These are phyloP conservation scores for Russula olivacea DNA, from an alignment of 768 basidiomycete species.

Conservation along the genomic window DNA sequence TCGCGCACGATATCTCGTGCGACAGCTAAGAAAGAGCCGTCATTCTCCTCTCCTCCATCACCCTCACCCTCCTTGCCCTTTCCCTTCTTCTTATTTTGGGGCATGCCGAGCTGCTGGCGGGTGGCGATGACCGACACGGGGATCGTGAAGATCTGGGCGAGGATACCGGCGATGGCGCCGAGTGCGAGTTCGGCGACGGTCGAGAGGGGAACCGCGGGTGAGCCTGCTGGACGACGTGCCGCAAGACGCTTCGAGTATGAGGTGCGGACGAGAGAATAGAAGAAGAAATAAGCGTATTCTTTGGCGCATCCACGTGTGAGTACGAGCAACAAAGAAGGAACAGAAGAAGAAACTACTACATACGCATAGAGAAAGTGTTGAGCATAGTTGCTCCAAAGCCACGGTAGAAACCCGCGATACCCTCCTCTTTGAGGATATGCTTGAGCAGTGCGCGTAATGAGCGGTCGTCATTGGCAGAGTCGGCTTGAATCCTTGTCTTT, in stretches of 20 bases:
- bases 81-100: conserved; percentile 19
- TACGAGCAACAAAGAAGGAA: not conserved
- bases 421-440: conserved; percentile 73
- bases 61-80: conserved; percentile 14
- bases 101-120: conserved; percentile 82
- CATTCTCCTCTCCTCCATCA: conserved; percentile 33
- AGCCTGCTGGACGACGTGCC: conserved; percentile 51
- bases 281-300: conserved; percentile 99
- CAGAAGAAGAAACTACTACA: conserved; percentile 35
- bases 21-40: conserved; percentile 74
- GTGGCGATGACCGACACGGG: conserved; percentile 98
- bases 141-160: conserved; percentile 97
- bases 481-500: conserved; percentile 92
- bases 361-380: conserved; percentile 96
- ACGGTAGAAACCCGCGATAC: conserved; percentile 75
- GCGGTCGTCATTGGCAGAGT: conserved; percentile 48
- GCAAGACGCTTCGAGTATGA: conserved; percentile 72
- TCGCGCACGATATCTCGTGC: conserved; percentile 83
- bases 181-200: conserved; percentile 78
- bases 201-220: conserved; percentile 56
- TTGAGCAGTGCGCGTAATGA: conserved; percentile 62
- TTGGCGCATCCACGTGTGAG: conserved; percentile 2
- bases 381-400: conserved; percentile 97
- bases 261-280: conserved; percentile 86
- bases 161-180: conserved; percentile 86